Evolutionary conservation across 1,284 basidiomycete species (phyloP).

Genomic region (Vanrija pseudolonga): DNA sequence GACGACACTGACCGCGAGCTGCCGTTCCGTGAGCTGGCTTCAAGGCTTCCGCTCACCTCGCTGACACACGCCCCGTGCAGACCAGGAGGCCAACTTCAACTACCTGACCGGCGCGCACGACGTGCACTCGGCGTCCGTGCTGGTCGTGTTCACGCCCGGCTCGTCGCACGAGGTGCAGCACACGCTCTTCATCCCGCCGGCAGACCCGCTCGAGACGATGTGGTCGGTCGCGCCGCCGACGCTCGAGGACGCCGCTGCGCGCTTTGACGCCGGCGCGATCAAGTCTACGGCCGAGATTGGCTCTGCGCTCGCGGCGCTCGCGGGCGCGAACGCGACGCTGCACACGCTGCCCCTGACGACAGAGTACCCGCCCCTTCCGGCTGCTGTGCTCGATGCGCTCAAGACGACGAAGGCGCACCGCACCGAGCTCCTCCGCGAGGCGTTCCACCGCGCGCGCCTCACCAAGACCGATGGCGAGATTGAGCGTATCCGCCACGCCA

Average conservation of each 20-base stretch:
- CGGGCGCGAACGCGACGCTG: slow-evolving; percentile 17
- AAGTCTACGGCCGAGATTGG: slow-evolving; percentile 55
- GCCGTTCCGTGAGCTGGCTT: slow-evolving; percentile 57
- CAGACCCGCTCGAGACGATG: slow-evolving; percentile 68
- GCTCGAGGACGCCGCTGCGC: slow-evolving; percentile 56
- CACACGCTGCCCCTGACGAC: slow-evolving; percentile 55
- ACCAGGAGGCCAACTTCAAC: slow-evolving; percentile 78
- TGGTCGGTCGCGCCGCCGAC: slow-evolving; percentile 82
- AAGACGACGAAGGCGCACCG: slow-evolving; percentile 29
- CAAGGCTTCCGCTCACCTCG: background rate
- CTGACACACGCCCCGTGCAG: slow-evolving; percentile 22
- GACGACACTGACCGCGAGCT: slow-evolving; percentile 88
- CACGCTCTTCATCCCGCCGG: slow-evolving; percentile 70
- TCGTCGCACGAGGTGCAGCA: slow-evolving; percentile 35
- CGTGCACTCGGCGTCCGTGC: slow-evolving; percentile 63
- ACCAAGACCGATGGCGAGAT: slow-evolving; percentile 73
- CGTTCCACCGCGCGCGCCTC: slow-evolving; percentile 71
- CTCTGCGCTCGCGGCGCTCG: slow-evolving; percentile 11
- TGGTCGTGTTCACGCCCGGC: slow-evolving; percentile 59
- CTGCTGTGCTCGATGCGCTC: slow-evolving; percentile 48
- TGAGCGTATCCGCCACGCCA: slow-evolving; percentile 67
- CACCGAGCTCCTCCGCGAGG: slow-evolving; percentile 62
- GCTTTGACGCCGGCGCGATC: slow-evolving; percentile 61
- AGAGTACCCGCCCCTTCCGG: slow-evolving; percentile 58
- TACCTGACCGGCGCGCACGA: slow-evolving; percentile 71